Percentiles rank a stretch among this genome's conserved stretches.
Evolutionary conservation across 768 basidiomycete genomes (phyloP).

Genomic region (Kondoa subrosea): DNA sequence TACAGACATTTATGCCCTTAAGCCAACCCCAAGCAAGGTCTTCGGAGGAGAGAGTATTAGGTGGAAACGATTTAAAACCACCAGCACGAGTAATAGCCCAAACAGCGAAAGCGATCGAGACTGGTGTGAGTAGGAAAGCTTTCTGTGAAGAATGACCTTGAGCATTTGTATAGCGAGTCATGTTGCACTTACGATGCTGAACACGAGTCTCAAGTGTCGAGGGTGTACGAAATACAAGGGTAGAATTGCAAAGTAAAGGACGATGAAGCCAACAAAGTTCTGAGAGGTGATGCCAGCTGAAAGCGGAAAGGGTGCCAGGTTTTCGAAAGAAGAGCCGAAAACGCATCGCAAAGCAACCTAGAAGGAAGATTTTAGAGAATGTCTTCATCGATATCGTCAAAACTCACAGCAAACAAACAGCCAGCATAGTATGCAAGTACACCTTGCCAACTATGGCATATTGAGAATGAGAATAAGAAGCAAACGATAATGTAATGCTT

Average conservation of each 20-base stretch:
- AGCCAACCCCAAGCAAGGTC: not conserved
- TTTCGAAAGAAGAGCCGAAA: not conserved
- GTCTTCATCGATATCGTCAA: not conserved
- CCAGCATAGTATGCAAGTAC: not conserved
- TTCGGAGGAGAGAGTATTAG: not conserved
- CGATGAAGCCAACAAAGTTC: not conserved
- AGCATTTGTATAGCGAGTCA: too few species aligned
- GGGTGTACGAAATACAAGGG: not conserved
- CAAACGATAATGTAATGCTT: not conserved
- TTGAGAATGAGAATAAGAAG: not conserved
- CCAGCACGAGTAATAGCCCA: not conserved
- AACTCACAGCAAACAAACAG: not conserved
- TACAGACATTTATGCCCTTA: not conserved
- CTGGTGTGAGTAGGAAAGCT: not conserved
- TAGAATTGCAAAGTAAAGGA: not conserved
- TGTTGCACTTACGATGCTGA: too few species aligned
- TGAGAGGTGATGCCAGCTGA: not conserved
- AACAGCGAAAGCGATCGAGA: not conserved
- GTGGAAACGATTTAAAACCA: not conserved
- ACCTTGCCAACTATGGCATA: not conserved
- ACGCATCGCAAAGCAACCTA: not conserved
- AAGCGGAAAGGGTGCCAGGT: not conserved
- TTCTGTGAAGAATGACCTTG: too few species aligned
- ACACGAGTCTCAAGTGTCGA: not conserved
- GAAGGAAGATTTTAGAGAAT: not conserved